These are phyloP conservation scores for Neoascochyta sp. DNA, from an alignment of 2,329 filamentous ascomycete species.

Conservation along the genomic window DNA sequence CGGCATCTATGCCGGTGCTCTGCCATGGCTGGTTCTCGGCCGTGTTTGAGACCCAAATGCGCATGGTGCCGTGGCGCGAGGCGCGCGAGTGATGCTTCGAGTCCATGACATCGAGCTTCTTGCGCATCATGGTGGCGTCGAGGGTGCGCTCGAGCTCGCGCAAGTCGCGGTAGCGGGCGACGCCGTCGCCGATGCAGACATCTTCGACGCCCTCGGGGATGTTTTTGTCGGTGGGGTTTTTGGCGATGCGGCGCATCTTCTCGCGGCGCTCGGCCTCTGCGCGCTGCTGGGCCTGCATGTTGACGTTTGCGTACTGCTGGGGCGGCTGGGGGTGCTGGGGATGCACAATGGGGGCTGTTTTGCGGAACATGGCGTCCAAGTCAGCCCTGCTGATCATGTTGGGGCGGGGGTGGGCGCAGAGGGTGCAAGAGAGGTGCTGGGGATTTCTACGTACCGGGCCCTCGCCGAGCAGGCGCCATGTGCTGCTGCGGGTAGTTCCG, in stretches of 20 bases:
- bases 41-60: conserved; percentile 93
- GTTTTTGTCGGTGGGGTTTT: conserved; percentile 91
- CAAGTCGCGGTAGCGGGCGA: conserved; percentile 75
- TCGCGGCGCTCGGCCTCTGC: conserved; percentile 55
- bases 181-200: conserved; percentile 75
- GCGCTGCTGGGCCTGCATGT: conserved; percentile 44
- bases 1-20: conserved; percentile 61
- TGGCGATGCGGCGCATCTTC: conserved; percentile 72
- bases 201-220: conserved; percentile 83
- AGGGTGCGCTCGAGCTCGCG: conserved; percentile 82
- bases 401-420: conserved; percentile 4
- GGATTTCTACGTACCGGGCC: conserved; percentile 41
- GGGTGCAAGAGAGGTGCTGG: conserved; percentile 6
- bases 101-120: conserved; percentile 86
- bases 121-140: conserved; percentile 91
- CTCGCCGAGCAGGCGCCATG: conserved; percentile 38
- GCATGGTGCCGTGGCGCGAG: conserved; percentile 79
- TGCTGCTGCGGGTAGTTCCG: conserved; percentile 37
- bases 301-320: conserved; percentile 42
- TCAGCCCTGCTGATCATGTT: conserved; percentile 49
- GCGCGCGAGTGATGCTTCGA: conserved; percentile 68
- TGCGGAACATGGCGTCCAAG: conserved; percentile 45
- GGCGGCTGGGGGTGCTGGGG: conserved; percentile 50
- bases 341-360: conserved; percentile 44
- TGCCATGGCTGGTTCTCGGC: conserved; percentile 96